Conservation (phyloP, 1,284 basidiomycete genomes). For the Malassezia globosa region DNA sequence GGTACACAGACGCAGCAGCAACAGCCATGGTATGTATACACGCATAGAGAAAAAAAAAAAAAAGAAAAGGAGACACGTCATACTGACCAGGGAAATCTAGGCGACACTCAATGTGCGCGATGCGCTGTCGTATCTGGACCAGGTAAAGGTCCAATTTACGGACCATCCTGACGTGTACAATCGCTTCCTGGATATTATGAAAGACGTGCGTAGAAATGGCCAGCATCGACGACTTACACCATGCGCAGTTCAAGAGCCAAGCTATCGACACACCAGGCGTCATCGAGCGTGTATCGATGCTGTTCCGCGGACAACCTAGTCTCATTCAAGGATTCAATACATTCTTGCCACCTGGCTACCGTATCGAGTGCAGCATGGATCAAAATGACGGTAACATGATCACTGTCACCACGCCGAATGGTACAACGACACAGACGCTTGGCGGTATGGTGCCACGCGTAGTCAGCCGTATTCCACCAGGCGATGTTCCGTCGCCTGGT, state of each 20-base stretch:
- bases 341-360: constrained; percentile 89
- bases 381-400: constrained; percentile 62
- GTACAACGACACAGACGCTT: constrained; percentile 57
- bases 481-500: background rate
- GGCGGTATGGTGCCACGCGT: too few species aligned
- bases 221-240: constrained; percentile 18
- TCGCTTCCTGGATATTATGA: constrained; percentile 96
- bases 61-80: too few species aligned
- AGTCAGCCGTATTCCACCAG: constrained; percentile 5
- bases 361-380: constrained; percentile 70
- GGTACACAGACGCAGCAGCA: too few species aligned
- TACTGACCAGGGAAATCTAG: constrained; percentile 18
- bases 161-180: constrained; percentile 94
- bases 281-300: constrained; percentile 85
- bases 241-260: constrained; percentile 45
- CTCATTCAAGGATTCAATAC: constrained; percentile 99
- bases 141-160: constrained; percentile 77
- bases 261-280: constrained; percentile 92
- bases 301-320: constrained; percentile 83
- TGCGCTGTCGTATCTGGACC: constrained; percentile 91
- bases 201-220: constrained; percentile 57
- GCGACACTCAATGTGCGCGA: constrained; percentile 56
- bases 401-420: constrained; percentile 84
- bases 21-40: too few species aligned
- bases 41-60: too few species aligned